phyloP scores from a whole-genome alignment of 1,284 basidiomycete genomes.

The Schizophyllum commune region DNA sequence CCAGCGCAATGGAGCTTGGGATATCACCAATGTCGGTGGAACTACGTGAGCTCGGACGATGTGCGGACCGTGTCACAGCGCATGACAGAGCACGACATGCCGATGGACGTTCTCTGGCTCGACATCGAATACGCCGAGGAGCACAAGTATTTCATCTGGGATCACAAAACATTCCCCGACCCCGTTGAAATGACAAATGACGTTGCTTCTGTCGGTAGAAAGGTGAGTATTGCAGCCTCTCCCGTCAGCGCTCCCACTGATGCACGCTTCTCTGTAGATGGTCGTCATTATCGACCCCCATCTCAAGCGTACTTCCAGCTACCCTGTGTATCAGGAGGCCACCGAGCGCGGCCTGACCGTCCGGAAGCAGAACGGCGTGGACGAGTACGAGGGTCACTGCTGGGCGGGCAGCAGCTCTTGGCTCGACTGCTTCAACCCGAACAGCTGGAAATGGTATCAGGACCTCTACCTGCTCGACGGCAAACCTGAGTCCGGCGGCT shows the following conservation, averaged over 20 bases:
- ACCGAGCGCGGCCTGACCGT: conserved; percentile 77
- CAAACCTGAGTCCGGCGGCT: conserved; percentile 49
- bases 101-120: conserved; percentile 96
- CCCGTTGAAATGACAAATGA: conserved; percentile 91
- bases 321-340: conserved; percentile 84
- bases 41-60: conserved; percentile 90
- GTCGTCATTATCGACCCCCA: conserved; percentile 98
- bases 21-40: conserved; percentile 99
- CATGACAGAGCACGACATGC: conserved; percentile 92
- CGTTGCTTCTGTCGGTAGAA: conserved; percentile 79
- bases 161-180: conserved; percentile 86
- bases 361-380: conserved; percentile 70
- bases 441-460: conserved; percentile 89
- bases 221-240: conserved; percentile 40
- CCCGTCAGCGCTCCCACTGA: neutral
- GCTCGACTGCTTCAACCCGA: conserved; percentile 96
- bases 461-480: conserved; percentile 46
- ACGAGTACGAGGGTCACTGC: conserved; percentile 96
- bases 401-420: conserved; percentile 95
- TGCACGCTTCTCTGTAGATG: conserved; percentile 51
- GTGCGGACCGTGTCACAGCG: conserved; percentile 79
- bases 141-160: conserved; percentile 98
- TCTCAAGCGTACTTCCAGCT: conserved; percentile 76
- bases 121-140: conserved; percentile 96
- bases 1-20: conserved; percentile 90